Conservation (phyloP, 2,329 filamentous ascomycete genomes). For the Exophiala sp. region DNA sequence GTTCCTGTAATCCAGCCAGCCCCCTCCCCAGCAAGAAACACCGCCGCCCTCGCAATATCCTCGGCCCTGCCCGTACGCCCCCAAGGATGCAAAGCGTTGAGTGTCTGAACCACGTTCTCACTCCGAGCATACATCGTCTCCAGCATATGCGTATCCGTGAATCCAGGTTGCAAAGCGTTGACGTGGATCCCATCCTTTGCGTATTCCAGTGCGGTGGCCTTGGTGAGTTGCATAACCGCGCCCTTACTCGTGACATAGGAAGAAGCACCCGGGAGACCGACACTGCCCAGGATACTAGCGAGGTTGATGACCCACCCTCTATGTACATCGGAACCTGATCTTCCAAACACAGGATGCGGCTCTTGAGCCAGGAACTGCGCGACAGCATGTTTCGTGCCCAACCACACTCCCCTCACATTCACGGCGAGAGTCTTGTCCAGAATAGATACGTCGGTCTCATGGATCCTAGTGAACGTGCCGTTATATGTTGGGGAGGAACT, state of each 20-base stretch:
- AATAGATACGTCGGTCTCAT: slow-evolving; percentile 8
- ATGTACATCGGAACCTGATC: slow-evolving; percentile 27
- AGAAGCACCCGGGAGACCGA: slow-evolving; percentile 16
- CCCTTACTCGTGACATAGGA: slow-evolving; percentile 48
- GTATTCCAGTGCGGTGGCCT: slow-evolving; percentile 43
- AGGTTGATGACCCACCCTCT: slow-evolving; percentile 44
- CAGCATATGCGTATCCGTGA: slow-evolving; percentile 37
- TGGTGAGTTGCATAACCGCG: slow-evolving; percentile 46
- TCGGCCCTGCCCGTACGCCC: slow-evolving; percentile 32
- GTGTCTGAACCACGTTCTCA: not conserved
- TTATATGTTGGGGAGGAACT: not conserved
- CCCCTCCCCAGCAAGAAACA: slow-evolving; percentile 48
- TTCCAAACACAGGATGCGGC: slow-evolving; percentile 10
- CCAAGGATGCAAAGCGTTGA: slow-evolving; percentile 14
- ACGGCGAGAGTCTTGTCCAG: slow-evolving; percentile 28
- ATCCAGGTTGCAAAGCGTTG: slow-evolving; percentile 45
- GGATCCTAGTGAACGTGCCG: slow-evolving; percentile 6
- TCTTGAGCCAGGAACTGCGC: slow-evolving; percentile 24
- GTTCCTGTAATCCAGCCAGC: slow-evolving; percentile 45
- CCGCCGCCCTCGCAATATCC: slow-evolving; percentile 39
- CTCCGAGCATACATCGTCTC: slow-evolving; percentile 33
- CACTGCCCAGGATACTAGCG: slow-evolving; percentile 9
- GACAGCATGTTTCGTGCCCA: slow-evolving; percentile 38
- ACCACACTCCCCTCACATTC: slow-evolving; percentile 41
- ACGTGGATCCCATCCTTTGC: slow-evolving; percentile 40